These are phyloP conservation scores for Penicillium mononematosum DNA, from an alignment of 495 filamentous ascomycete species.

Conservation along the genomic window DNA sequence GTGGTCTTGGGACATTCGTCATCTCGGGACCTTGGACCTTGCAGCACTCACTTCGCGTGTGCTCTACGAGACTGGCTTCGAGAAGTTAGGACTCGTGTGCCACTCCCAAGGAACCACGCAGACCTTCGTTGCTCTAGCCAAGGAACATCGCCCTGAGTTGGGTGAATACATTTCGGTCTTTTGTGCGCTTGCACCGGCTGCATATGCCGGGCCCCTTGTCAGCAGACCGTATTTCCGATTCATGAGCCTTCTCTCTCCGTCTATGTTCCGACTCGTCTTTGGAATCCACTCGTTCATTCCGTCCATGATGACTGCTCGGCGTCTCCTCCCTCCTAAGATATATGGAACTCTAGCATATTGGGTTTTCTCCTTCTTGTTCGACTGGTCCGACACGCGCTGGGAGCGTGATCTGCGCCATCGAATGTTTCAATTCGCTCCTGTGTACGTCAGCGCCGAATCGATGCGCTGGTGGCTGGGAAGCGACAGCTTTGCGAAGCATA, in stretches of 20 bases:
- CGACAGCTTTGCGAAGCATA: constrained; percentile 87
- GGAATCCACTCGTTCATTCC: constrained; percentile 96
- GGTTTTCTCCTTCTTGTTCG: constrained; percentile 87
- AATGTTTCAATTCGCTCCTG: constrained; percentile 89
- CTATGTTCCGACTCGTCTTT: constrained; percentile 77
- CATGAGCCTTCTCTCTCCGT: constrained; percentile 76
- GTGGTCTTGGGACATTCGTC: constrained; percentile 96
- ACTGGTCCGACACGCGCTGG: constrained; percentile 86
- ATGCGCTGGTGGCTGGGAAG: constrained; percentile 97
- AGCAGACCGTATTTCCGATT: constrained; percentile 89
- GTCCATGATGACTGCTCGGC: constrained; percentile 86
- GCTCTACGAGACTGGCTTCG: constrained; percentile 77
- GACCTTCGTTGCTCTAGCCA: constrained; percentile 84
- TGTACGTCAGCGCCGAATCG: constrained; percentile 84
- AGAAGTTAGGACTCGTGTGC: constrained; percentile 76
- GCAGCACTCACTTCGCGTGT: constrained; percentile 83
- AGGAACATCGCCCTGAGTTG: constrained; percentile 87
- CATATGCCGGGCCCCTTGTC: constrained; percentile 85
- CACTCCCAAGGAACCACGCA: constrained; percentile 94
- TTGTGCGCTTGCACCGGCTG: constrained; percentile 88
- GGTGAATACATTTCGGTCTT: constrained; percentile 85
- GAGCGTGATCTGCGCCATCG: constrained; percentile 75
- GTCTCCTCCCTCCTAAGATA: constrained; percentile 56
- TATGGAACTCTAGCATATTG: constrained; percentile 88
- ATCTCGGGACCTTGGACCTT: constrained; percentile 92